A percentile compares a stretch with the other conserved stretches of the same genome.
Evolutionary conservation across 2,329 filamentous ascomycete genomes (phyloP).

Genomic region (Beauveria pseudobassiana): DNA sequence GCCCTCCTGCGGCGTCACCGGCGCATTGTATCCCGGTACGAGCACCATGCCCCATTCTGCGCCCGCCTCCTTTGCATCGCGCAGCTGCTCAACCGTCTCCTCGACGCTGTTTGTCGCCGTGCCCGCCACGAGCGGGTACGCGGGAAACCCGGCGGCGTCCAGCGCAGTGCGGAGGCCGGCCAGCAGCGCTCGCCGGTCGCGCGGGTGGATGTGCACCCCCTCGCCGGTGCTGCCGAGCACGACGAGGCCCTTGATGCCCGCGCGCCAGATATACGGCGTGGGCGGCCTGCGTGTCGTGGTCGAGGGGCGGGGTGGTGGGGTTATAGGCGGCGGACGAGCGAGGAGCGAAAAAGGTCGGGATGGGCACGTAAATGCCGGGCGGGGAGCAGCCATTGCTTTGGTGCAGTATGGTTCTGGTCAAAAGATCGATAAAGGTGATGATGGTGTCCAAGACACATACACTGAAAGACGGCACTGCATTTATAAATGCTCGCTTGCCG

Average conservation of each 20-base stretch:
- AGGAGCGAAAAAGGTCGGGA: slow-evolving; percentile 55
- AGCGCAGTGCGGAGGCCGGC: slow-evolving; percentile 48
- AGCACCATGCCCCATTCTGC: slow-evolving; percentile 53
- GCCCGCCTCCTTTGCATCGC: slow-evolving; percentile 47
- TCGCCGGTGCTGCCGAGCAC: slow-evolving; percentile 59
- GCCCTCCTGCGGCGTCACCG: slow-evolving; percentile 45
- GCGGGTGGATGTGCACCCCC: slow-evolving; percentile 51
- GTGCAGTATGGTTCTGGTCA: background rate
- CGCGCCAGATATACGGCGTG: slow-evolving; percentile 54
- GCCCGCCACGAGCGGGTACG: slow-evolving; percentile 55
- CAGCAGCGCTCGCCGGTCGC: slow-evolving; percentile 49
- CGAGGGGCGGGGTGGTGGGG: slow-evolving; percentile 41
- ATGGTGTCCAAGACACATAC: background rate
- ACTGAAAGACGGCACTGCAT: background rate
- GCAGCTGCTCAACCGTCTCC: slow-evolving; percentile 51
- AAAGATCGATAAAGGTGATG: no score
- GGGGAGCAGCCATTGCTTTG: slow-evolving; percentile 28
- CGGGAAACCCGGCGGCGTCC: slow-evolving; percentile 45
- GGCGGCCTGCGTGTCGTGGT: slow-evolving; percentile 48
- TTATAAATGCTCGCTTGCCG: background rate
- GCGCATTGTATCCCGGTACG: slow-evolving; percentile 53
- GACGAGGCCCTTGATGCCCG: slow-evolving; percentile 54
- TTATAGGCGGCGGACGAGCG: slow-evolving; percentile 35
- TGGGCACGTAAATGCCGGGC: slow-evolving; percentile 51
- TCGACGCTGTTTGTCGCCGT: slow-evolving; percentile 55